These are phyloP conservation scores for Pogostemon cablin DNA, from an alignment of 257 asterid species.

Conservation along the genomic window DNA sequence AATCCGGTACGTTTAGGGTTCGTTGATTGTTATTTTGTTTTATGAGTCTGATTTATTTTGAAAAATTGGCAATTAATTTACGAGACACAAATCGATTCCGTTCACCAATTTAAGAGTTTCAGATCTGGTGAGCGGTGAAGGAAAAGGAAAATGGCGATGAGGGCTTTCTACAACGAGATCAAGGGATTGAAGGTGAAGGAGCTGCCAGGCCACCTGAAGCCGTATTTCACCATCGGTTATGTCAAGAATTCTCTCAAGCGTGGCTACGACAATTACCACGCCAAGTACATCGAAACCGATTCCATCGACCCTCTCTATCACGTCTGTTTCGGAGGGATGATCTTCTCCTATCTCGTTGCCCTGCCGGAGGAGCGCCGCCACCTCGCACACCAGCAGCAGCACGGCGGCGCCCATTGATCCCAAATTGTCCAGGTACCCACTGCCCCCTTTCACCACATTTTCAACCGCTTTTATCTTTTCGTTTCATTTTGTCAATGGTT, in stretches of 20 bases:
- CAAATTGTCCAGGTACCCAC: slow-evolving; percentile 28
- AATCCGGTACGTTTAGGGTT: no score
- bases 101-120: neutral
- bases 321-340: slow-evolving; percentile 86
- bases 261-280: slow-evolving; percentile 63
- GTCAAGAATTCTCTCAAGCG: slow-evolving; percentile 49
- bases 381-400: slow-evolving; percentile 67
- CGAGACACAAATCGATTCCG: neutral
- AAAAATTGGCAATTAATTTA: no score
- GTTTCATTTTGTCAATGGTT: neutral
- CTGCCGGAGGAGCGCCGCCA: slow-evolving; percentile 99
- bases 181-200: slow-evolving; percentile 84
- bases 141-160: slow-evolving; percentile 60
- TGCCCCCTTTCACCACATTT: neutral
- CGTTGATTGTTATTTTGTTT: no score
- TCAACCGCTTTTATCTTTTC: neutral
- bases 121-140: slow-evolving; percentile 31
- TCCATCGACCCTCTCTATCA: slow-evolving; percentile 71
- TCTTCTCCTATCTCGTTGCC: slow-evolving; percentile 79
- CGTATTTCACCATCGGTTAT: slow-evolving; percentile 51
- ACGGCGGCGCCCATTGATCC: slow-evolving; percentile 59
- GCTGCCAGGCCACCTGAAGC: slow-evolving; percentile 73
- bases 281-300: slow-evolving; percentile 71
- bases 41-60: no score
- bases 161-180: slow-evolving; percentile 68